Evolutionary conservation across 2,329 filamentous ascomycete species (phyloP), one percentile per base, ranked within the genome.

Genomic region (Ceratocystis diversiconidia): DNA sequence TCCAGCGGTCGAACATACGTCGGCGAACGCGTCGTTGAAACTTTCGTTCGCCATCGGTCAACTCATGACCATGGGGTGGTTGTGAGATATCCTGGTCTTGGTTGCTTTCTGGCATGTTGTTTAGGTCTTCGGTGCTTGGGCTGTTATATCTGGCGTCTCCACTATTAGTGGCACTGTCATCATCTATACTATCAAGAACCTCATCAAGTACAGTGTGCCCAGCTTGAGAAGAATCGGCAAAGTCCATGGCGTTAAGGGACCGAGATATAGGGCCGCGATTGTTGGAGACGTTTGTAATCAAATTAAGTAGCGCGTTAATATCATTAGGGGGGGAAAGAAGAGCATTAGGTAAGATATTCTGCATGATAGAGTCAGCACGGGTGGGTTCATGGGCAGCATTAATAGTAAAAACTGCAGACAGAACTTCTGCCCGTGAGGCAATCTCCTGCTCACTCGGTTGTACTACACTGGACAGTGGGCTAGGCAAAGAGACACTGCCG

Each of bases 1-100:
- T 83, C 89, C 89, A 94, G 62, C 89, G 81, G 64, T 92, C 84
- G 70, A 87, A 80, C 44, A 90, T 77, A 69, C 79, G 79, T 48
- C 75, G 77, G 15, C 82, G 77, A 1, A 81, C 80, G 15, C 57
- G 46, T 22, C 36, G 57, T n/a, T 62, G 57, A 4, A 62, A 32
- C 55, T 62, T 46, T 8, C 59, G 59, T 25, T 55, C 61, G 15
- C 22, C 43, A 5, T 61, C 59, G 3, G 64, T 32, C 5, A 52
- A 17, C 12, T 62, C 64, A 5, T 65, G 57, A 43, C 28, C 28
- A n/a, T 8, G 22, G 52, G 28, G 52, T 1, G 52, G 28, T 12
- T 17, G 25, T 17, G 52, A 15, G 12, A 17, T 30, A 17, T 57
- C 52, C 19, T 32, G 52, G 48, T 15, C 48, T 52, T 52, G 48